phyloP scores from a whole-genome alignment of 2,329 filamentous ascomycete genomes.

The Fusarium lyarnte region DNA sequence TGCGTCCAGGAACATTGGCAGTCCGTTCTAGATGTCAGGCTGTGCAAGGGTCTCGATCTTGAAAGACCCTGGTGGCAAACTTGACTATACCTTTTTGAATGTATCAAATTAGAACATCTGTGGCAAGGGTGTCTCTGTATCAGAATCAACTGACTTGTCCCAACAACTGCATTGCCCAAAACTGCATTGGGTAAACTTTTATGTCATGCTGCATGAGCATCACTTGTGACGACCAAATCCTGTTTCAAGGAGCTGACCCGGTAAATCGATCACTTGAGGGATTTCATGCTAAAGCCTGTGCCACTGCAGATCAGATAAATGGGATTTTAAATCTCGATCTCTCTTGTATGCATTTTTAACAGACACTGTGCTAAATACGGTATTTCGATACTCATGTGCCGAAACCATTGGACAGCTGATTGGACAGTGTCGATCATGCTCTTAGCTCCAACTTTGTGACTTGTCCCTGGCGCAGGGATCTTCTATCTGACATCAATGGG shows the following conservation, averaged over 20 bases:
- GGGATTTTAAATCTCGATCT: conserved; percentile 4
- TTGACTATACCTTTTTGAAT: conserved; percentile 1
- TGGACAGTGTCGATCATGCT: conserved; percentile 7
- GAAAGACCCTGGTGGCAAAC: conserved; percentile 9
- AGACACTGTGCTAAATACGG: conserved; percentile 7
- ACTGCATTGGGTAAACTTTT: not conserved
- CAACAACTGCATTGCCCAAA: not conserved
- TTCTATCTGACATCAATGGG: not conserved
- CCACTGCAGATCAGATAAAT: not conserved
- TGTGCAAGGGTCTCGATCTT: not conserved
- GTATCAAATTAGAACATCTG: conserved; percentile 9
- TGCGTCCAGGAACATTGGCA: not conserved
- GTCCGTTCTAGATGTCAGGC: not conserved
- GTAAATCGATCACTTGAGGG: not conserved
- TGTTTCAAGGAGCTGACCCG: not conserved
- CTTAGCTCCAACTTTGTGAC: not conserved
- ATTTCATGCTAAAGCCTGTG: not conserved
- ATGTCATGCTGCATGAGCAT: not conserved
- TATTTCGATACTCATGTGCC: not conserved
- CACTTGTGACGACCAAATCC: not conserved
- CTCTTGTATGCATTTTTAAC: not conserved
- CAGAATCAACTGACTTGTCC: conserved; percentile 4
- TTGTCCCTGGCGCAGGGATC: not conserved
- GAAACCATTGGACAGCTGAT: not conserved
- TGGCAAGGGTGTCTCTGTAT: conserved; percentile 21